Evolutionary conservation across 495 filamentous ascomycete species (phyloP).

Genomic region (Lindgomyces ingoldianus): DNA sequence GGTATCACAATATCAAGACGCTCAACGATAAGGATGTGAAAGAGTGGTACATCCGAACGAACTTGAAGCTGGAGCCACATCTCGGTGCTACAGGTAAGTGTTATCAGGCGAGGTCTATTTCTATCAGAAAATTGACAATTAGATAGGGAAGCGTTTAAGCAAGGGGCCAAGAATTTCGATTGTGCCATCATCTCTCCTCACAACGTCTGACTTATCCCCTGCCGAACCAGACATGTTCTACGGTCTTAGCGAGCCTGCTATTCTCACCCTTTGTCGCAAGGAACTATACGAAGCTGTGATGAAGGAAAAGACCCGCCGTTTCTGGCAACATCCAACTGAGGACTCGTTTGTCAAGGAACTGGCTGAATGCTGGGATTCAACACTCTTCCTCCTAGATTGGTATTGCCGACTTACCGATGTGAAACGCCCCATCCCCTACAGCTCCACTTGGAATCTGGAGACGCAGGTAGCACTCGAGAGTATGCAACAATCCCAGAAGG

Average conservation of each 20-base stretch:
- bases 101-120: neutral
- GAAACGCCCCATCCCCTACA: slow-evolving; percentile 57
- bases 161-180: slow-evolving; percentile 19
- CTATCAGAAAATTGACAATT: neutral
- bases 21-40: slow-evolving; percentile 43
- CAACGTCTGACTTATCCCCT: neutral
- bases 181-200: slow-evolving; percentile 21
- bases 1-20: slow-evolving; percentile 40
- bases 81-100: slow-evolving; percentile 5
- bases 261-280: slow-evolving; percentile 50
- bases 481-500: slow-evolving; percentile 57
- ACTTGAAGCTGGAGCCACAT: slow-evolving; percentile 1
- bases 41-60: slow-evolving; percentile 34
- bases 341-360: slow-evolving; percentile 54
- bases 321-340: slow-evolving; percentile 48
- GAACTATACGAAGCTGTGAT: slow-evolving; percentile 51
- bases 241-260: slow-evolving; percentile 41
- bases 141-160: slow-evolving; percentile 25
- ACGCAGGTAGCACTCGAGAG: slow-evolving; percentile 58
- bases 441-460: slow-evolving; percentile 63
- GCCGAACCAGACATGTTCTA: slow-evolving; percentile 26
- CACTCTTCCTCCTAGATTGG: slow-evolving; percentile 62
- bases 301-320: slow-evolving; percentile 48
- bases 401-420: slow-evolving; percentile 57
- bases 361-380: slow-evolving; percentile 56